Percentiles rank a stretch among this genome's conserved stretches.
phyloP scores from a whole-genome alignment of 176 grass and related monocot species.

The Dendrocalamus sinicus region DNA sequence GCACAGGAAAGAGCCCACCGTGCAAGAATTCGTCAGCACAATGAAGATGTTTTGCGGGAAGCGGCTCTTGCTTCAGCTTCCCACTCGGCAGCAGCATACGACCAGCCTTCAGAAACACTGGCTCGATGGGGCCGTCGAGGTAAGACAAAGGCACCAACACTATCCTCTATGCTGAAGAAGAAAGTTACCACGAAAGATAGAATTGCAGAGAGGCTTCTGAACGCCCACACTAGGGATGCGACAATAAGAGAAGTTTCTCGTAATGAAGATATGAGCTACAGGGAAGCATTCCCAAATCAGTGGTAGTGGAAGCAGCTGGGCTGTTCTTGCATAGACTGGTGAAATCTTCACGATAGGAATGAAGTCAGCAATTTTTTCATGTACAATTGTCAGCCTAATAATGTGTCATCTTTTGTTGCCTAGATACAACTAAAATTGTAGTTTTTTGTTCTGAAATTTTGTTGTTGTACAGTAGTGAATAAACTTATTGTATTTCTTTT shows the following conservation, averaged over 20 bases:
- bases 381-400: not conserved
- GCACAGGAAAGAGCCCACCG: constrained; percentile 61
- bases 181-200: constrained; percentile 87
- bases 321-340: constrained; percentile 21
- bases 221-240: constrained; percentile 50
- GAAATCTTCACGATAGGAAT: constrained; percentile 1
- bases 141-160: constrained; percentile 67
- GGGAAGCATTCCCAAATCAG: constrained; percentile 85
- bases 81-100: constrained; percentile 65
- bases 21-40: constrained; percentile 75
- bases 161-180: constrained; percentile 92
- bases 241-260: constrained; percentile 52
- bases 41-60: constrained; percentile 77
- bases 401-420: not conserved
- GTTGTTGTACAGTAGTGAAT: constrained; percentile 25
- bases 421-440: not conserved
- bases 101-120: constrained; percentile 42
- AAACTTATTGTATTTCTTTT: constrained; percentile 14
- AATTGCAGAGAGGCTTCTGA: constrained; percentile 76
- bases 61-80: constrained; percentile 85
- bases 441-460: not conserved
- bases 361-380: not conserved
- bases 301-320: constrained; percentile 48
- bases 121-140: constrained; percentile 30
- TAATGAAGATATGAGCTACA: constrained; percentile 70